These are phyloP conservation scores for Cladosporium velox DNA, from an alignment of 2,329 filamentous ascomycete species.

Conservation along the genomic window DNA sequence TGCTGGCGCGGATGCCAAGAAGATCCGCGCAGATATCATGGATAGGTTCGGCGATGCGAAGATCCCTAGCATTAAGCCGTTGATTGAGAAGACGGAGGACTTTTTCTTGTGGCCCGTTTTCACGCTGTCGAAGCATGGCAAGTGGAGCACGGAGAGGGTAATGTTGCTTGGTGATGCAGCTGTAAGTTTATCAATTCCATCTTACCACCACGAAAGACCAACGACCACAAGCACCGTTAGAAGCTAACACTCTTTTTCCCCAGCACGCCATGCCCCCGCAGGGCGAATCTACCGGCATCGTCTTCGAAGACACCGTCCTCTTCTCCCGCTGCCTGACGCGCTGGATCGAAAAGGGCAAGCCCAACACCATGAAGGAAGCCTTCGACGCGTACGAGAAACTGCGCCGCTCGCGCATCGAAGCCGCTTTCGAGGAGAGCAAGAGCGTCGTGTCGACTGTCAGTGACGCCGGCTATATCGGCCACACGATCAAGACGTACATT, in stretches of 20 bases:
- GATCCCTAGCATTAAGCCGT: constrained; percentile 39
- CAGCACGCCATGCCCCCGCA: constrained; percentile 54
- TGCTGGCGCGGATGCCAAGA: constrained; percentile 46
- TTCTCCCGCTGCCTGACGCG: constrained; percentile 47
- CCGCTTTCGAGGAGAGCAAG: constrained; percentile 50
- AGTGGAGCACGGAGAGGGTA: constrained; percentile 47
- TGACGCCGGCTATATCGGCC: constrained; percentile 48
- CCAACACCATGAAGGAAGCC: constrained; percentile 44
- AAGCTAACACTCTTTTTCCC: not conserved
- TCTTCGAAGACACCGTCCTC: constrained; percentile 55
- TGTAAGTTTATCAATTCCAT: constrained; percentile 30
- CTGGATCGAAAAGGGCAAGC: constrained; percentile 45
- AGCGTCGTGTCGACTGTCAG: constrained; percentile 48
- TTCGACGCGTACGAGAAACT: constrained; percentile 52
- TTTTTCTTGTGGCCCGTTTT: constrained; percentile 51
- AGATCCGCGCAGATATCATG: constrained; percentile 44
- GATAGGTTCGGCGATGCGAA: constrained; percentile 44
- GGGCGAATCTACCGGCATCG: constrained; percentile 53
- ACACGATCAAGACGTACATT: constrained; percentile 48
- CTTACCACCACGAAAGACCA: not conserved
- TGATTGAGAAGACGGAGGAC: constrained; percentile 47
- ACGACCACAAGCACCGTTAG: not conserved
- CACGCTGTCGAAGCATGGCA: constrained; percentile 46
- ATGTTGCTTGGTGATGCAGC: constrained; percentile 51
- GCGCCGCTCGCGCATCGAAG: constrained; percentile 47